These are phyloP conservation scores for Fusarium sublunatum DNA, from an alignment of 2,329 filamentous ascomycete species.

Conservation along the genomic window DNA sequence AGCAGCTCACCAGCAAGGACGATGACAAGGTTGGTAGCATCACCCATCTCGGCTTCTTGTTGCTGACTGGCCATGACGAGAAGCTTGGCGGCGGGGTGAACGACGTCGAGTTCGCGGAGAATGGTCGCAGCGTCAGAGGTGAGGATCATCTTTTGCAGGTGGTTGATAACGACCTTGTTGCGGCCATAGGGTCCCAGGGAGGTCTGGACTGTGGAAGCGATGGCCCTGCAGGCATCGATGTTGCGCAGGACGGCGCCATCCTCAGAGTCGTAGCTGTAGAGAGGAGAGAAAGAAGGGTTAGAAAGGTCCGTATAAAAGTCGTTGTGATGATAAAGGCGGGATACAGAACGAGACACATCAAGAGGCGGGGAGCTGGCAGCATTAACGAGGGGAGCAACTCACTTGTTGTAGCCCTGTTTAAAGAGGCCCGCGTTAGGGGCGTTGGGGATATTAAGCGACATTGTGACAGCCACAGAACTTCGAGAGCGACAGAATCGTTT, in stretches of 20 bases:
- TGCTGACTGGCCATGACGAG: slow-evolving; percentile 99
- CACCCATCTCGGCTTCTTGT: slow-evolving; percentile 98
- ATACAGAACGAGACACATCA: slow-evolving; percentile 29
- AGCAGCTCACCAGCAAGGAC: slow-evolving; percentile 93
- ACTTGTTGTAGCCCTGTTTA: slow-evolving; percentile 97
- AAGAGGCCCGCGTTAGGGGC: slow-evolving; percentile 94
- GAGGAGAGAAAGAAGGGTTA: slow-evolving; percentile 7
- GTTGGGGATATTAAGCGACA: slow-evolving; percentile 97
- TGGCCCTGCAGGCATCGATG: slow-evolving; percentile 97
- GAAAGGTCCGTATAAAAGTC: background rate
- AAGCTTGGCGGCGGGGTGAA: slow-evolving; percentile 96
- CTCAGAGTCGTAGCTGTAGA: slow-evolving; percentile 90
- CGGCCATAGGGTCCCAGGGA: slow-evolving; percentile 96
- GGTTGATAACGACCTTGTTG: slow-evolving; percentile 99
- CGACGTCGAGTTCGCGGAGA: slow-evolving; percentile 95
- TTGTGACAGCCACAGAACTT: slow-evolving; percentile 55
- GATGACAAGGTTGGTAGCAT: slow-evolving; percentile 97
- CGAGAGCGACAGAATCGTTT: slow-evolving; percentile 23
- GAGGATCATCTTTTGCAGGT: slow-evolving; percentile 99
- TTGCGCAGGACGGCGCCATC: slow-evolving; percentile 98
- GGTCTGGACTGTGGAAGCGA: slow-evolving; percentile 95
- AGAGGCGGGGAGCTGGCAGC: slow-evolving; percentile 45
- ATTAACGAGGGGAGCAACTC: slow-evolving; percentile 52
- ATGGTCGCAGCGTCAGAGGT: slow-evolving; percentile 98
- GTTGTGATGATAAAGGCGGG: slow-evolving; percentile 8